Evolutionary conservation across 805 yeast species (phyloP), one percentile per base, ranked within the genome.

Genomic region (Ogataea allantospora): DNA sequence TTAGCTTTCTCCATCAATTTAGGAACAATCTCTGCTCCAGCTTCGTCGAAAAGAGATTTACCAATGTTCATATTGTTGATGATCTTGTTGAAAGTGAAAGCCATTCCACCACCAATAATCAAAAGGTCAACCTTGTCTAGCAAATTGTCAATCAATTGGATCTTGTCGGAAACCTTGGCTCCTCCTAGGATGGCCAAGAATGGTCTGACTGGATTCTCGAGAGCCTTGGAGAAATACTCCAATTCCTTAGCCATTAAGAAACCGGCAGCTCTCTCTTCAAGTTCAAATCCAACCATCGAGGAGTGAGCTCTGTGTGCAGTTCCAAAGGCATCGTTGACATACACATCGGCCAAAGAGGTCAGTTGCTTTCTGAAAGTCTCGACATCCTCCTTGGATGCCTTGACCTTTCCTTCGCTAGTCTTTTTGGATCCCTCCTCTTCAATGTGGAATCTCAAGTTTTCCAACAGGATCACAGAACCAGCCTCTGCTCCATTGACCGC

Each of bases 271-370:
- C 93, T 85, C 73, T 88, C 89, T 50, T 95, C 89, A 58, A 88
- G 78, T 57, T 91, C 89, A 57, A 93, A 77, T 63, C 99, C 99
- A 60, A 93, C 99, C 89, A 93, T 91, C 33, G 99, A 93, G 39
- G 97, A 88, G 77, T 93, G 99, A 49, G 99, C 99, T 78, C 99
- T 88, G 84, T 93, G 99, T 42, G 98, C 97, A 49, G 99, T 93
- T 68, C 99, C 99, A 62, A 93, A 93, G 43, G 97, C 98, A 67
- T 93, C 99, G 73, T 93, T 83, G 66, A 93, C 80, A 77, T 93
- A 93, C 51, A 93, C 95, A 61, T 93, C 99, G 54, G 97, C 98
- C 60, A 93, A 77, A 40, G 88, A 71, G 58, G 96, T 85, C 71
- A 93, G 80, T 63, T 85, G 80, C 60, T 78, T 62, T 80, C 99